A percentile compares a stretch with the other conserved stretches of the same genome.
These are phyloP conservation scores for Dothistroma pini DNA, from an alignment of 2,329 filamentous ascomycete species.

Conservation along the genomic window DNA sequence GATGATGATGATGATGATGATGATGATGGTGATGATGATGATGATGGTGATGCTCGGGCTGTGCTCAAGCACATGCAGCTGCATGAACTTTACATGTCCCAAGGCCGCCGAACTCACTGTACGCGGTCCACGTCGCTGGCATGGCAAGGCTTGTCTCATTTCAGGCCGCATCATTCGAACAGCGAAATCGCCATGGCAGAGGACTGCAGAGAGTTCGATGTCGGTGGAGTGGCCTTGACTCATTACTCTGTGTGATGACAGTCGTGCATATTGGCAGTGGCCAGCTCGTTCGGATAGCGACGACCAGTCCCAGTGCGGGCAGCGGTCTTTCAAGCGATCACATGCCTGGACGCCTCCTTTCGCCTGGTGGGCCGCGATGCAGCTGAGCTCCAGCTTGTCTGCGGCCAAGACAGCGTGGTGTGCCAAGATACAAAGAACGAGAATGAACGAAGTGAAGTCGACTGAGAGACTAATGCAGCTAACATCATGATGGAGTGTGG, in stretches of 20 bases:
- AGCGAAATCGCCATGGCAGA: neutral
- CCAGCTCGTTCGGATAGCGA: neutral
- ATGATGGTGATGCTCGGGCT: neutral
- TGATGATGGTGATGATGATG: neutral
- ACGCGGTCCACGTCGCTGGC: neutral
- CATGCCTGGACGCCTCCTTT: constrained; percentile 1
- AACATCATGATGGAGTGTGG: neutral
- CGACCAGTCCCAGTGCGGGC: constrained; percentile 7
- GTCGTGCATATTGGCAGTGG: too few species aligned
- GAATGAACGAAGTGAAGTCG: constrained; percentile 12
- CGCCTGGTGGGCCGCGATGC: neutral
- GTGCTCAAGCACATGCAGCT: neutral
- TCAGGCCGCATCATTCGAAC: neutral
- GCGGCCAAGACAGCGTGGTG: constrained; percentile 12
- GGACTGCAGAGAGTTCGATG: neutral
- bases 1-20: neutral
- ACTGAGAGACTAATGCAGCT: constrained; percentile 10
- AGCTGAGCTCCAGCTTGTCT: constrained; percentile 15
- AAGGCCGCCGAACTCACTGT: neutral
- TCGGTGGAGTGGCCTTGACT: neutral
- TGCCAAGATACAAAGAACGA: constrained; percentile 10
- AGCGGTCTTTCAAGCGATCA: neutral
- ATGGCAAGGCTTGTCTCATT: neutral
- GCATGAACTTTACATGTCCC: neutral
- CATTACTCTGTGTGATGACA: neutral